A percentile compares a stretch with the other conserved stretches of the same genome.
These are phyloP conservation scores for Fraxinus baroniana DNA, from an alignment of 305 asterid genomes.

Conservation along the genomic window DNA sequence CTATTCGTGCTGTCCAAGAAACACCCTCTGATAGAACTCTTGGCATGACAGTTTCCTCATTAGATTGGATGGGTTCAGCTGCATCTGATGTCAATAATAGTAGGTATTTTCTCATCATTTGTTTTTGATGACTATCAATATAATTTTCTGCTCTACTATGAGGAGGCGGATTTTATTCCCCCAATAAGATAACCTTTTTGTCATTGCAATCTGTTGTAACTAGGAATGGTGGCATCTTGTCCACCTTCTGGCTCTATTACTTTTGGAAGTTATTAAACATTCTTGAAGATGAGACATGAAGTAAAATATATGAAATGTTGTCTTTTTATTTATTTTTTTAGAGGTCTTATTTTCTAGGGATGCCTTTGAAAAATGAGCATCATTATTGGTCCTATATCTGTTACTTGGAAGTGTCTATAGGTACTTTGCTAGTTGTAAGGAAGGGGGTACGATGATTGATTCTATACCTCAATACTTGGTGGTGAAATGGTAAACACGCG, in stretches of 20 bases:
- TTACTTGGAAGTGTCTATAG: background rate
- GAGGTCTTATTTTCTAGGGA: background rate
- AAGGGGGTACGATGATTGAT: background rate
- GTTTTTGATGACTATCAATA: conserved; percentile 1
- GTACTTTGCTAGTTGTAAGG: background rate
- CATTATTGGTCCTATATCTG: background rate
- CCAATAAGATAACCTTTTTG: background rate
- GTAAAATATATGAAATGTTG: background rate
- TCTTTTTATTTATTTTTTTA: background rate
- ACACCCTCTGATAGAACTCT: conserved; percentile 30
- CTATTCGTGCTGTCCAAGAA: conserved; percentile 44
- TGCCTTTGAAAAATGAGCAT: background rate
- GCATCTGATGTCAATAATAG: conserved; percentile 73
- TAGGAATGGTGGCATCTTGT: background rate
- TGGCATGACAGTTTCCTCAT: conserved; percentile 50
- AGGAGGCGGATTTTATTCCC: background rate
- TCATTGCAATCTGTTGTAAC: background rate
- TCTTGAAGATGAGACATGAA: background rate
- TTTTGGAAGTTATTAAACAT: background rate
- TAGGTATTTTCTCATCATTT: conserved; percentile 52
- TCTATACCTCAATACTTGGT: background rate
- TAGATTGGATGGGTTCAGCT: conserved; percentile 94
- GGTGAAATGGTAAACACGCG: background rate
- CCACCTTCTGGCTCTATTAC: background rate
- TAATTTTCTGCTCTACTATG: background rate